Base-by-base conservation (phyloP, 2,329 filamentous ascomycete genomes). In the Plenodomus biglobosus region DNA sequence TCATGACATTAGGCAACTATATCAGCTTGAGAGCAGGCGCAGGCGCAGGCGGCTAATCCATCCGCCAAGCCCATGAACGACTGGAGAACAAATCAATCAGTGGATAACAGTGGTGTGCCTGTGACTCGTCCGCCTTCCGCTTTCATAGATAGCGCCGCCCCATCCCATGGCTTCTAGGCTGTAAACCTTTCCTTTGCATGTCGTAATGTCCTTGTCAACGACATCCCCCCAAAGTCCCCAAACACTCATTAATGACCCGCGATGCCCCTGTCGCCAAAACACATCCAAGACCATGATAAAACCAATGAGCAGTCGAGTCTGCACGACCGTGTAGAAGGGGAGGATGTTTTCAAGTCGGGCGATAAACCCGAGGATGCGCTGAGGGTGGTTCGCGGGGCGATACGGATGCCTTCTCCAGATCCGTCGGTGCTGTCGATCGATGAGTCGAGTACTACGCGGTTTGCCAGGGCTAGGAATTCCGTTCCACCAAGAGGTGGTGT, bases 361-460 rank as follows among this genome's bases (percentile, higher is more conserved):
- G 57, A 61, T 48, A 69, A 69, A 44, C 45, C 66, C 46, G 62
- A 64, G 20, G 62, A 57, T 22, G 47, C 56, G 18, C 53, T 68
- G 42, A 57, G 44, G 21, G 55, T 61, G 46, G 47, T 55, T 30
- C 52, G 64, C 43, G 68, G 67, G 50, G 59, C 54, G 34, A 65
- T 70, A 44, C 67, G 69, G 20, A 56, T 58, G 8, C 54, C 65
- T 32, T 71, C 68, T 8, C 69, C 69, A 42, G 49, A 64, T 38
- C 66, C 66, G 1, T 72, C 68, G 1, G 44, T 66, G 24, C 37
- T 69, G 17, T 71, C 68, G n/a, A 61, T 69, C 53, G 66, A 70
- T 42, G 66, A 69, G 48, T 56, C 54, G 34, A 67, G 62, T 44
- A 64, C 61, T 44, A 55, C 62, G 35, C 64, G 65, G 20, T 44